Percentiles rank a stretch among this genome's conserved stretches.
These are phyloP conservation scores for Orobanche coerulescens DNA, from an alignment of 257 asterid genomes.

Conservation along the genomic window DNA sequence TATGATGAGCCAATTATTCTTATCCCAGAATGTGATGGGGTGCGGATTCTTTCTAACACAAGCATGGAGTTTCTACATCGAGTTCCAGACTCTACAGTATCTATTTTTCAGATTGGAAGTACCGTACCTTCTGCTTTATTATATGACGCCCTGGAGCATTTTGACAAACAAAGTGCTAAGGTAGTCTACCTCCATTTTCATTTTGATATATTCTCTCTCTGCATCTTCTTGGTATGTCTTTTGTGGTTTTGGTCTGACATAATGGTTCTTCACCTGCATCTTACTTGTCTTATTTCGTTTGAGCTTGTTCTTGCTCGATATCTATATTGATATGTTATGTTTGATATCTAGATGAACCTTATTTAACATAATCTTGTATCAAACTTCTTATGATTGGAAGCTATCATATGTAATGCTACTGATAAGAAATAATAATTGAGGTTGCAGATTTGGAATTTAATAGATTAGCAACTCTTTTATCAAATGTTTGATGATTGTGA, in stretches of 20 bases:
- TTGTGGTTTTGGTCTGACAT: neutral
- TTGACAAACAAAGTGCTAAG: conserved; percentile 91
- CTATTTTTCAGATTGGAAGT: conserved; percentile 93
- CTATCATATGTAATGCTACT: neutral
- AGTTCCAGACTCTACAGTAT: conserved; percentile 92
- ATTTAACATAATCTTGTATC: neutral
- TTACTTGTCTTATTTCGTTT: neutral
- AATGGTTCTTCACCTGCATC: neutral
- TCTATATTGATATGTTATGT: neutral
- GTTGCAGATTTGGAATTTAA: neutral
- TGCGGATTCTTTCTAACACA: conserved; percentile 70
- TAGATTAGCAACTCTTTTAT: neutral
- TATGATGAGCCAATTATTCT: conserved; percentile 82
- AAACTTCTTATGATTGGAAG: neutral
- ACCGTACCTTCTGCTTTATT: conserved; percentile 88
- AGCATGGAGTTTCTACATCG: conserved; percentile 89
- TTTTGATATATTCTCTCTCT: conserved; percentile 8
- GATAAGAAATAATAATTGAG: neutral
- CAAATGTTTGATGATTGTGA: conserved; percentile 6
- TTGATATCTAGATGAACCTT: neutral
- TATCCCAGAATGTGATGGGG: conserved; percentile 94
- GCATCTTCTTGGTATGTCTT: neutral
- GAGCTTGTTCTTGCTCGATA: neutral
- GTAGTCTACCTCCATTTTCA: conserved; percentile 32
- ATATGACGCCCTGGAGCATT: conserved; percentile 93